Conservation (phyloP, 805 yeast species). For the Sungouiozyma intestinalis region DNA sequence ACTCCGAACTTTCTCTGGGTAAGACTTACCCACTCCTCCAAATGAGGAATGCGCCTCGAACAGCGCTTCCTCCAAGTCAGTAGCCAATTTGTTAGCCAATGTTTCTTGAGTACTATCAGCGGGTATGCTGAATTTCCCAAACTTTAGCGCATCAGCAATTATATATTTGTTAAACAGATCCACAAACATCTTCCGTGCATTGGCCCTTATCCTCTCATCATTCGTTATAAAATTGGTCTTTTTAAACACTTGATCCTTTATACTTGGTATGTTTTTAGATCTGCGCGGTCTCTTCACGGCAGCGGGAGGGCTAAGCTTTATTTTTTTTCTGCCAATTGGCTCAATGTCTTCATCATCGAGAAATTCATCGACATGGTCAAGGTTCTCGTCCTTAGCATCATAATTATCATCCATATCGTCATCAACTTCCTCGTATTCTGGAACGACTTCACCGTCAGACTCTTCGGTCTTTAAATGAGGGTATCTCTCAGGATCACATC, state of each 20-base stretch:
- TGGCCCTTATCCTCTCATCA: conserved; percentile 33
- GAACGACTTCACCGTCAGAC: not conserved
- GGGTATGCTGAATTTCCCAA: conserved; percentile 17
- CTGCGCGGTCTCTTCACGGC: not conserved
- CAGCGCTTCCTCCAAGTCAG: conserved; percentile 42
- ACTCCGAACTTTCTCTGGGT: conserved; percentile 61
- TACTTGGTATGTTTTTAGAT: not conserved
- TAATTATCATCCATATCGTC: not conserved
- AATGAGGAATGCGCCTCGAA: conserved; percentile 29
- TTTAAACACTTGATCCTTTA: conserved; percentile 7
- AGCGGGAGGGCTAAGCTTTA: not conserved
- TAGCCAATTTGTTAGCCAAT: conserved; percentile 37
- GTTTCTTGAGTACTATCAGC: conserved; percentile 23
- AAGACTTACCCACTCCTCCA: conserved; percentile 15
- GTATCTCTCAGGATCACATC: conserved; percentile 38
- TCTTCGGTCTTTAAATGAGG: conserved; percentile 15
- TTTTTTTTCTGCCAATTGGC: not conserved
- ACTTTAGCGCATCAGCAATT: conserved; percentile 17
- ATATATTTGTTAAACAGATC: conserved; percentile 35
- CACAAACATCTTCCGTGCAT: conserved; percentile 43
- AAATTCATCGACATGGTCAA: conserved; percentile 9
- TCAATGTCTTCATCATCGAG: conserved; percentile 9
- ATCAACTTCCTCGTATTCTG: conserved; percentile 2
- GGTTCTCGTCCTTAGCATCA: conserved; percentile 2
- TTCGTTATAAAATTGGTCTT: not conserved